Percentiles rank a stretch among this genome's conserved stretches.
These are phyloP conservation scores for Tuber borchii DNA, from an alignment of 495 filamentous ascomycete genomes.

Conservation along the genomic window DNA sequence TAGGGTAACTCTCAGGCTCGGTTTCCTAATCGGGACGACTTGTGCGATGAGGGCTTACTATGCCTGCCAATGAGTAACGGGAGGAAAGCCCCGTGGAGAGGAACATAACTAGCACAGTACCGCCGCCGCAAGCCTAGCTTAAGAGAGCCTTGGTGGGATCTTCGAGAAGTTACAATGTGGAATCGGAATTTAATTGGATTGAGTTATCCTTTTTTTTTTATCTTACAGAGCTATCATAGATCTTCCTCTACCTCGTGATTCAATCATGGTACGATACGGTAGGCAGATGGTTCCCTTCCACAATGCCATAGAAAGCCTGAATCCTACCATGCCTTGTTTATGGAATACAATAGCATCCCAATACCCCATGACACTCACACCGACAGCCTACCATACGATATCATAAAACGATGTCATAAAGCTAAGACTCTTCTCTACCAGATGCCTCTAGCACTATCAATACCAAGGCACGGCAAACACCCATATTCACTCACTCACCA, in stretches of 20 bases:
- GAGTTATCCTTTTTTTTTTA: not conserved
- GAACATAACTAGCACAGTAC: no score
- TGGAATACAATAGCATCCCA: not conserved
- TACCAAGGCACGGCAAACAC: not conserved
- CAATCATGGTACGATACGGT: not conserved
- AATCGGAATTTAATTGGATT: not conserved
- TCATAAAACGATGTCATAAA: not conserved
- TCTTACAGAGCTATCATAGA: no score
- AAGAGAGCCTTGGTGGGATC: not conserved
- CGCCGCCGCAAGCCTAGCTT: not conserved
- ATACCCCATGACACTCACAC: not conserved
- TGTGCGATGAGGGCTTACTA: not conserved
- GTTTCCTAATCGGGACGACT: not conserved
- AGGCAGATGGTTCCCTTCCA: not conserved
- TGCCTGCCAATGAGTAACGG: not conserved
- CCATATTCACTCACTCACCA: not conserved
- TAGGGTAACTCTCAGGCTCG: conserved; percentile 19
- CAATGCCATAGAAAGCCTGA: not conserved
- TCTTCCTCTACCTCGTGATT: no score
- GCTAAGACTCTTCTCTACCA: not conserved
- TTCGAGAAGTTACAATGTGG: not conserved
- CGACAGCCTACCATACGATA: not conserved
- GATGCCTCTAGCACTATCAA: not conserved
- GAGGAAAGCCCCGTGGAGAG: not conserved
- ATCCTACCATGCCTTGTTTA: not conserved